phyloP scores from a whole-genome alignment of 108 stramenopile species.

The Epipyxis sp. region DNA sequence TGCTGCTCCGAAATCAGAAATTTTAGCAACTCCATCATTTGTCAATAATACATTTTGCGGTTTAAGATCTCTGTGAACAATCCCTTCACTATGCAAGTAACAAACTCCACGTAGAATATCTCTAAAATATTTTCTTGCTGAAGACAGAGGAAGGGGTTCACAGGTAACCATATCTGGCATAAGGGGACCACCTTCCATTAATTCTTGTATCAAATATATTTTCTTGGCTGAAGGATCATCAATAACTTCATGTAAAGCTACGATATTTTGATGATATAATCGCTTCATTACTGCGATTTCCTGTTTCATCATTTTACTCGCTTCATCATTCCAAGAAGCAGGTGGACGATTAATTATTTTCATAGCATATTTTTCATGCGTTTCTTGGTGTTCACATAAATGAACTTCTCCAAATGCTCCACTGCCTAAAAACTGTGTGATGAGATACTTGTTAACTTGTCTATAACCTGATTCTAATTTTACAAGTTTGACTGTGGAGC shows the following conservation, averaged over 20 bases:
- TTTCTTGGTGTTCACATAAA: constrained; percentile 1
- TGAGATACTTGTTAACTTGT: constrained; percentile 23
- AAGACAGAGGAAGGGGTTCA: background rate
- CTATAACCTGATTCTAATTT: background rate
- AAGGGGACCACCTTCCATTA: constrained; percentile 39
- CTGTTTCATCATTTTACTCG: background rate
- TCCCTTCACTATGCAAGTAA: constrained; percentile 38
- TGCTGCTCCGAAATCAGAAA: constrained; percentile 47
- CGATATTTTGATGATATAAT: constrained; percentile 37
- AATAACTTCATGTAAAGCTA: constrained; percentile 42
- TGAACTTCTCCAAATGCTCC: constrained; percentile 28
- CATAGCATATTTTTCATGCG: constrained; percentile 22
- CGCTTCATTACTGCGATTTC: constrained; percentile 44
- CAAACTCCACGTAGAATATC: constrained; percentile 39
- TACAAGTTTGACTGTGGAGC: background rate
- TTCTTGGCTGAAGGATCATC: constrained; percentile 34
- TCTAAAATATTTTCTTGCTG: constrained; percentile 22
- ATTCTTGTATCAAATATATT: constrained; percentile 37
- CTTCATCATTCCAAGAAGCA: constrained; percentile 5
- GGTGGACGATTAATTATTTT: constrained; percentile 14
- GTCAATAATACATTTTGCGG: constrained; percentile 40
- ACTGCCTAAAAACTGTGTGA: background rate
- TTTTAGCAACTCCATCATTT: constrained; percentile 18
- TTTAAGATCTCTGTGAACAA: constrained; percentile 47
- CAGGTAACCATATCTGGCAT: constrained; percentile 20